Conservation (phyloP, 202 grass and related monocot species). For the Eragrostis tef region DNA sequence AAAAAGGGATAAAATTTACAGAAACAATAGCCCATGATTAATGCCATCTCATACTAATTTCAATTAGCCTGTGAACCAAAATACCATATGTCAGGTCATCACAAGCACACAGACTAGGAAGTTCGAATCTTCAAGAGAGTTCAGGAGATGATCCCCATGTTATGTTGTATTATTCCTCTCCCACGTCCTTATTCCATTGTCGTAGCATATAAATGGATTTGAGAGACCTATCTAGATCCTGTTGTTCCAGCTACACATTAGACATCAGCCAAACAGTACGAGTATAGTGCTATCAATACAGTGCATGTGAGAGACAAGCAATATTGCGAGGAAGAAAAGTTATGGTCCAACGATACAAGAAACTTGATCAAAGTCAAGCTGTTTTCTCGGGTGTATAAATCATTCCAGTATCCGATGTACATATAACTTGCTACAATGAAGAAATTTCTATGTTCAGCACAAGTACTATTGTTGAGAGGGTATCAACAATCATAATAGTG, state of each 20-base stretch:
- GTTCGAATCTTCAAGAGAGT: background rate
- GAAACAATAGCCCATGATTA: background rate
- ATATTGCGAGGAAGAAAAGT: background rate
- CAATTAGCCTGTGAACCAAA: background rate
- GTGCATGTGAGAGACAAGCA: background rate
- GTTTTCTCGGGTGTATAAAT: slow-evolving; percentile 1
- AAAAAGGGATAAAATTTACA: background rate
- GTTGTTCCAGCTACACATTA: background rate
- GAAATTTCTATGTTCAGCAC: slow-evolving; percentile 4
- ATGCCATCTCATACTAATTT: background rate
- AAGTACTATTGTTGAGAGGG: slow-evolving; percentile 18
- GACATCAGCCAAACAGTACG: background rate
- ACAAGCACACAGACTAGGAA: background rate
- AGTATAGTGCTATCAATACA: background rate
- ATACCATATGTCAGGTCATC: background rate
- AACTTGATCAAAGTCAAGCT: slow-evolving; percentile 5
- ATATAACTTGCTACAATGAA: background rate
- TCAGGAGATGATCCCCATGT: background rate
- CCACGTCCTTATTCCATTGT: background rate
- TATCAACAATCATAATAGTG: background rate
- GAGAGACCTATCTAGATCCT: background rate
- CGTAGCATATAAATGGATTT: slow-evolving; percentile 4
- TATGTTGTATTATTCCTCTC: background rate
- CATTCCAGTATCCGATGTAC: background rate
- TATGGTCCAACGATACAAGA: background rate